Conservation (phyloP, 148 eudicot species). For the Pouteria glomerata region DNA sequence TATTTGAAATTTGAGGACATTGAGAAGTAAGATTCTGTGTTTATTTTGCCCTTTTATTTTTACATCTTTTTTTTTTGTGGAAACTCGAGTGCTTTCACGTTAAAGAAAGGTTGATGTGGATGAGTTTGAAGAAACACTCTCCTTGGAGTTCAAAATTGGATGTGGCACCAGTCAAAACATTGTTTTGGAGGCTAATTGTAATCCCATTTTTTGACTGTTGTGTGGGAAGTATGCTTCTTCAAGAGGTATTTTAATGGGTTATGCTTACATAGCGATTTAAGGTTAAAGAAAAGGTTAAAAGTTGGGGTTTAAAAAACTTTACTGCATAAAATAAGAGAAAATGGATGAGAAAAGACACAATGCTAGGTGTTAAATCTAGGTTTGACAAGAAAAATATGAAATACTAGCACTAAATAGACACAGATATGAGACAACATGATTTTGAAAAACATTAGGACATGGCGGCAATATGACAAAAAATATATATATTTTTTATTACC, state of each 20-base stretch:
- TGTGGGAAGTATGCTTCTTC: background rate
- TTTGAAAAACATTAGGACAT: too few relatives aligned
- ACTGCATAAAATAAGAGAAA: too few relatives aligned
- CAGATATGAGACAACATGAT: too few relatives aligned
- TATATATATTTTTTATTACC: too few relatives aligned
- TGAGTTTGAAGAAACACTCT: background rate
- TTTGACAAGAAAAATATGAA: too few relatives aligned
- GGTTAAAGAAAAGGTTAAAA: too few relatives aligned
- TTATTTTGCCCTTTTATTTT: slow-evolving; percentile 5
- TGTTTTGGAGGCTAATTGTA: background rate
- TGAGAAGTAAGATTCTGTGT: slow-evolving; percentile 60
- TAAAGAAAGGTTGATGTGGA: background rate
- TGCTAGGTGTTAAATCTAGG: too few relatives aligned
- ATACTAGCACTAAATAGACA: too few relatives aligned
- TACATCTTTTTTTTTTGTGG: slow-evolving; percentile 5
- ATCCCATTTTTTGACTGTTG: background rate
- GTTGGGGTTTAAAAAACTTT: too few relatives aligned
- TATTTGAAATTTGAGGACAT: slow-evolving; percentile 81
- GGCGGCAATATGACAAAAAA: too few relatives aligned
- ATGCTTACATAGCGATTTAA: background rate
- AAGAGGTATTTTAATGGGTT: background rate
- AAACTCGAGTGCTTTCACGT: background rate
- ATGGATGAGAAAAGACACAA: too few relatives aligned
- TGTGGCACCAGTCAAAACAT: background rate
- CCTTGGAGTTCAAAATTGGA: background rate